A percentile compares a stretch with the other conserved stretches of the same genome.
Evolutionary conservation across 140 eudicot genomes (phyloP).

Genomic region (Cichorium intybus): DNA sequence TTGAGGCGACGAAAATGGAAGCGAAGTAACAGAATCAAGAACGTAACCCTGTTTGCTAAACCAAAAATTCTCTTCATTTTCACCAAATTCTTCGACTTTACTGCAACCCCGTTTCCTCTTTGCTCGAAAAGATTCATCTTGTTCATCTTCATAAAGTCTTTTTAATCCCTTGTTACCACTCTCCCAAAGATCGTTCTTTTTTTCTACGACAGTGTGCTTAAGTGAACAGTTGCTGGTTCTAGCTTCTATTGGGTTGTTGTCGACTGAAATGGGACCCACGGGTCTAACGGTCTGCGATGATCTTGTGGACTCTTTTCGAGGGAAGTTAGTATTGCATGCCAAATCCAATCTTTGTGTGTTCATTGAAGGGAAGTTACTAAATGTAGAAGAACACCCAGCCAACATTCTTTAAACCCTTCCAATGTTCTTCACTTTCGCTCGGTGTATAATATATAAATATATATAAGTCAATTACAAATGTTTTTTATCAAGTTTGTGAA

Average conservation of each 20-base stretch:
- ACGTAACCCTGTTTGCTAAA: constrained; percentile 56
- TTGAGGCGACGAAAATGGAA: constrained; percentile 49
- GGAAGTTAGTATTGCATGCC: constrained; percentile 60
- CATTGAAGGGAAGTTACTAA: constrained; percentile 85
- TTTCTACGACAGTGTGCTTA: constrained; percentile 61
- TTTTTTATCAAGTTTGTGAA: constrained; percentile 13
- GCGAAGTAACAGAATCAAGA: constrained; percentile 52
- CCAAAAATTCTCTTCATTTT: constrained; percentile 38
- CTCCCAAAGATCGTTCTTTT: constrained; percentile 53
- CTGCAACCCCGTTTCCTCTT: constrained; percentile 63
- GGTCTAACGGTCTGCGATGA: constrained; percentile 61
- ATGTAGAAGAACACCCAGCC: constrained; percentile 96
- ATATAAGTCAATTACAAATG: constrained; percentile 23
- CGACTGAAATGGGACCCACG: constrained; percentile 51
- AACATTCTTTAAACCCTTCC: constrained; percentile 70
- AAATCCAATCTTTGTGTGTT: constrained; percentile 96
- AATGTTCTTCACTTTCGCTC: constrained; percentile 24
- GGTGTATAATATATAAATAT: constrained; percentile 25
- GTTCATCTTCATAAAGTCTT: constrained; percentile 59
- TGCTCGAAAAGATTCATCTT: constrained; percentile 59
- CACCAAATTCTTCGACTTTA: constrained; percentile 37
- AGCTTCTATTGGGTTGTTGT: constrained; percentile 60
- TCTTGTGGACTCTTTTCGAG: constrained; percentile 56
- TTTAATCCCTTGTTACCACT: constrained; percentile 53
- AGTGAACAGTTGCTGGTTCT: constrained; percentile 53